Evolutionary conservation across 345 rosid species (phyloP), one percentile per base, ranked within the genome.

Genomic region (Arabis alpina): DNA sequence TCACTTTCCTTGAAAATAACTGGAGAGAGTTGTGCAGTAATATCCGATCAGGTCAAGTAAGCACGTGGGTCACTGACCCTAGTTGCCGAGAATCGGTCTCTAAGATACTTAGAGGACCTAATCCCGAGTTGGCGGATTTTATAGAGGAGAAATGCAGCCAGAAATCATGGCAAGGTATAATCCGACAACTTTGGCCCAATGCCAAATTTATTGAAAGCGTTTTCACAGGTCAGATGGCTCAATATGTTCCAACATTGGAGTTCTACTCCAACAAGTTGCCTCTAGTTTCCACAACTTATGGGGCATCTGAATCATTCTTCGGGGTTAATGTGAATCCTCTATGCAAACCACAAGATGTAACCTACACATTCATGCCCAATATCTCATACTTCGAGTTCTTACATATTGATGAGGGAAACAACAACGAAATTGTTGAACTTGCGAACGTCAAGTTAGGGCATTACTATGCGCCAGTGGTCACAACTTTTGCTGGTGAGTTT

Each of bases 341-440:
- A 0, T 25, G 88, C 74, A 64, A 77, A 6, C 92, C 87, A 27
- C 77, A 66, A 32, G 88, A 86, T 52, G 88, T 86, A 50, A 73
- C 94, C 2, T 86, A 85, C 74, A 86, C 89, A 32, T 80, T 85
- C 57, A 76, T 88, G 27, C 88, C 91, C 0, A 83, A 83, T 55
- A 80, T 85, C 81, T 82, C 87, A 56, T 88, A 80, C 72, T 86
- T 85, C 28, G 95, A 88, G 77, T 86, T 88, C 75, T 53, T 79
- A 28, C 84, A 73, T 0, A 73, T 82, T 36, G 59, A 78, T 56
- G 76, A 76, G 37, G 76, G 44, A 10, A 71, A 62, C 11, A 34
- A 48, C 9, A 3, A 54, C 0, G 70, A 72, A 37, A 58, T 68
- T 56, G 83, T 84, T 43, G 85, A 83, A 68, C 90, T 86, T 8